Conservation (phyloP, 1,139 yeast genomes). For the Cylindricascospora bacillispora region DNA sequence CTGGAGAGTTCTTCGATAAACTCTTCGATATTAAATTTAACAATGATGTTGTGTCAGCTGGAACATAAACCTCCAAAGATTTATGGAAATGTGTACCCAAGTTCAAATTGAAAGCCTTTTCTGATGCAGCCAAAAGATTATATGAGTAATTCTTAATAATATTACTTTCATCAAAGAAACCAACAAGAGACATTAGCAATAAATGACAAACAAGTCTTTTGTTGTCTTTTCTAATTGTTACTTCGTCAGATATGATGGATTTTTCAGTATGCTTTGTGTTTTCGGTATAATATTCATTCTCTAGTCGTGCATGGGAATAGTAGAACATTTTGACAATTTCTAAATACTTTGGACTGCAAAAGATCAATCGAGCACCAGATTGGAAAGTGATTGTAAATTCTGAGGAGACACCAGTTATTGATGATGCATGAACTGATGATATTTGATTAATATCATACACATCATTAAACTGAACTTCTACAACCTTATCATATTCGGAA, state of each 20-base stretch:
- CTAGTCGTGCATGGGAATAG: slow-evolving; percentile 43
- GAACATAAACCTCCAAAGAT: slow-evolving; percentile 57
- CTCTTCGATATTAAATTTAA: slow-evolving; percentile 45
- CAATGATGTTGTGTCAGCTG: slow-evolving; percentile 56
- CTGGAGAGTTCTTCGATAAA: slow-evolving; percentile 44
- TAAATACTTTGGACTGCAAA: slow-evolving; percentile 47
- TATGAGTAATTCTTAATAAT: slow-evolving; percentile 56
- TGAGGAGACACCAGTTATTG: slow-evolving; percentile 36
- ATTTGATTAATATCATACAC: slow-evolving; percentile 43
- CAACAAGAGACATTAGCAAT: slow-evolving; percentile 54
- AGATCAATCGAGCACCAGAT: slow-evolving; percentile 34
- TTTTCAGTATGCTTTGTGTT: slow-evolving; percentile 7
- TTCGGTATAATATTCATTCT: slow-evolving; percentile 25
- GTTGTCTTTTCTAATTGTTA: slow-evolving; percentile 1
- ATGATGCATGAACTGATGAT: slow-evolving; percentile 40
- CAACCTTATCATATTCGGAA: slow-evolving; percentile 16
- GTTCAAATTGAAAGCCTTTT: slow-evolving; percentile 46
- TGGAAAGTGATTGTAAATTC: slow-evolving; percentile 48
- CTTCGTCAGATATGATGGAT: background rate
- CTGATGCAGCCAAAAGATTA: slow-evolving; percentile 49
- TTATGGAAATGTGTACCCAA: slow-evolving; percentile 47
- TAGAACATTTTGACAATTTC: slow-evolving; percentile 60
- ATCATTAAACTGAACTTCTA: slow-evolving; percentile 33
- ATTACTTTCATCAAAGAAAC: slow-evolving; percentile 46
- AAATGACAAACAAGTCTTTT: slow-evolving; percentile 37